Evolutionary conservation across 2,329 filamentous ascomycete genomes (phyloP).

Genomic region (Aureobasidium uvarum): DNA sequence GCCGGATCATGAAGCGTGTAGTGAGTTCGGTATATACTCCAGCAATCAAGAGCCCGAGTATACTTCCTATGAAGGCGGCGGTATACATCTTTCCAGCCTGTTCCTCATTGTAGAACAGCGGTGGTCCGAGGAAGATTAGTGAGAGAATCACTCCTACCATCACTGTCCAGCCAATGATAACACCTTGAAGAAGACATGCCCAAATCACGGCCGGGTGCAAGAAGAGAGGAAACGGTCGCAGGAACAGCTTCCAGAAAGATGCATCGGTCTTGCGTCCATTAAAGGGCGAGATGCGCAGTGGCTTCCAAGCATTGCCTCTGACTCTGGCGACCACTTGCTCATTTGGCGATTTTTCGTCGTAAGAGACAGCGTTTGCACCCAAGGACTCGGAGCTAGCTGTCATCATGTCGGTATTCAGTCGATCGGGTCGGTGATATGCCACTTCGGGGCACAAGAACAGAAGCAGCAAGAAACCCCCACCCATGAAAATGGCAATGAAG

Average conservation of each 20-base stretch:
- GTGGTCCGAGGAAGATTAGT: constrained; percentile 76
- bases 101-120: constrained; percentile 77
- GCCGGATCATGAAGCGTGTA: constrained; percentile 66
- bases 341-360: neutral
- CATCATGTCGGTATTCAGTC: constrained; percentile 66
- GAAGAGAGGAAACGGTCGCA: constrained; percentile 78
- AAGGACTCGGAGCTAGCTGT: neutral
- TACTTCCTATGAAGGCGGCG: constrained; percentile 78
- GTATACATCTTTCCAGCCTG: constrained; percentile 84
- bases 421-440: constrained; percentile 65
- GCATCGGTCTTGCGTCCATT: constrained; percentile 81
- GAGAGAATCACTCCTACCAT: constrained; percentile 82
- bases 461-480: constrained; percentile 65
- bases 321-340: constrained; percentile 9
- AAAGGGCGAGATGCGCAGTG: constrained; percentile 64
- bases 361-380: too few species aligned
- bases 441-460: constrained; percentile 84
- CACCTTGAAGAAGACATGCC: constrained; percentile 77
- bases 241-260: constrained; percentile 61
- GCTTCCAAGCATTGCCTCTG: constrained; percentile 14
- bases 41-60: constrained; percentile 73
- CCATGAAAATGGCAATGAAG: constrained; percentile 81
- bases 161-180: constrained; percentile 93
- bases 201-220: constrained; percentile 83
- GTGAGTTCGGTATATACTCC: constrained; percentile 72